Base-by-base conservation (phyloP, 2,329 filamentous ascomycete species). In the Camillea tinctor region DNA sequence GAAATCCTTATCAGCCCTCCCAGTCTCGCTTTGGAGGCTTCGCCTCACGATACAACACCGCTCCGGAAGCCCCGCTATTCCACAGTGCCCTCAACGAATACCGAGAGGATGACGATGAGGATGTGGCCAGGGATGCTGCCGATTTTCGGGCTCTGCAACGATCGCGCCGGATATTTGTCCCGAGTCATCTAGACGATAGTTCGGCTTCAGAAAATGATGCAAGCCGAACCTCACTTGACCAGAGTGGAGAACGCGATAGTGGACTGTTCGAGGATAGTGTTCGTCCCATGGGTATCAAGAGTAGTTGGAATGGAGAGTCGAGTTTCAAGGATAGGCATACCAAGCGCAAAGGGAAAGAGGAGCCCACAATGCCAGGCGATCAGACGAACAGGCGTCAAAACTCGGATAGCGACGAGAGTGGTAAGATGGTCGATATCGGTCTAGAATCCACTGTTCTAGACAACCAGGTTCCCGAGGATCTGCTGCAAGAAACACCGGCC, bases 61-160 rank as follows among this genome's bases (percentile, higher is more conserved):
- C 81, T 20, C 89, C 91, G 60, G 91, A 93, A 67, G 93, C 94
- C 9, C 95, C 95, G 58, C 81, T 99, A n/a, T 98, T 99, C 75
- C 93, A 95, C 76, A 96, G 92, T 71, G 88, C 91, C 4, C 86
- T 93, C 17, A 93, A 97, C 74, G 92, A 96, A 71, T 95, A 96
- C 65, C 88, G 90, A 63, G 93, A 97, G 75, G 92, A 96, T 71
- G 93, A 97, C 64, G 94, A 98, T 63, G 93, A 98, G 63, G 93
- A 95, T 73, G 90, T 92, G 69, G 93, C 97, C 75, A 88, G 92
- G 57, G 94, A 98, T 72, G 91, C 94, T 36, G 93, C 93, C n/a
- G 95, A 98, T 76, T 88, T 95, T 66, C 96, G 93, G 76, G 94
- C 94, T 5, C 80, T 99, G 59, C 93, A 98, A 75, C 85, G 90